A percentile compares a stretch with the other conserved stretches of the same genome.
These are phyloP conservation scores for Sonneratia caseolaris DNA, from an alignment of 345 rosid genomes.

Conservation along the genomic window DNA sequence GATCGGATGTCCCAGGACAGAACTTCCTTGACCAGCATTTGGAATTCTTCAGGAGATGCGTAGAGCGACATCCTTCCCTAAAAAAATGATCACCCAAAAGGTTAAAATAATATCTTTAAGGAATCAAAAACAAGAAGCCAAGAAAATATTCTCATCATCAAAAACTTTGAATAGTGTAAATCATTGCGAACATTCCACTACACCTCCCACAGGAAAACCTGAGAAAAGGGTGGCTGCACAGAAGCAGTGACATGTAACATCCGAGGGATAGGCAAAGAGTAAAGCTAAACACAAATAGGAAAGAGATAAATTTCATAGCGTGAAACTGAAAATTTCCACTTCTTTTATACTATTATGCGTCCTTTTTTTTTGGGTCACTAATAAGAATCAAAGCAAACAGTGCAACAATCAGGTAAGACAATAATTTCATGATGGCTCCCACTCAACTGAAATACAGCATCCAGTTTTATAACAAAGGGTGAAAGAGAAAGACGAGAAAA, in stretches of 20 bases:
- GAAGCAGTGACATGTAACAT: not conserved
- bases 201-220: not conserved
- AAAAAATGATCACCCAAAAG: slow-evolving; percentile 9
- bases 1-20: slow-evolving; percentile 96
- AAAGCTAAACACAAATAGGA: no score
- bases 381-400: not conserved
- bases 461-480: not conserved
- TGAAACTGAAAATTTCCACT: not conserved
- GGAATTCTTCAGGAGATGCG: slow-evolving; percentile 54
- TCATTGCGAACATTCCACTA: not conserved
- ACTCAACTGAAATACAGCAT: not conserved
- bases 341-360: no score
- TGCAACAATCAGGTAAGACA: not conserved
- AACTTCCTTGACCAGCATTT: slow-evolving; percentile 54
- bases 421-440: not conserved
- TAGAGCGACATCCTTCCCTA: slow-evolving; percentile 69
- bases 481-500: not conserved
- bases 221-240: not conserved
- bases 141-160: not conserved
- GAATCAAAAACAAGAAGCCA: not conserved
- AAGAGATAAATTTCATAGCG: not conserved
- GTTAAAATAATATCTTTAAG: not conserved
- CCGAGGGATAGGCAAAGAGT: not conserved
- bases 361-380: not conserved
- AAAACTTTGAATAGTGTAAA: not conserved